Evolutionary conservation across 805 yeast genomes (phyloP).

Genomic region (Geotrichum ghanense): DNA sequence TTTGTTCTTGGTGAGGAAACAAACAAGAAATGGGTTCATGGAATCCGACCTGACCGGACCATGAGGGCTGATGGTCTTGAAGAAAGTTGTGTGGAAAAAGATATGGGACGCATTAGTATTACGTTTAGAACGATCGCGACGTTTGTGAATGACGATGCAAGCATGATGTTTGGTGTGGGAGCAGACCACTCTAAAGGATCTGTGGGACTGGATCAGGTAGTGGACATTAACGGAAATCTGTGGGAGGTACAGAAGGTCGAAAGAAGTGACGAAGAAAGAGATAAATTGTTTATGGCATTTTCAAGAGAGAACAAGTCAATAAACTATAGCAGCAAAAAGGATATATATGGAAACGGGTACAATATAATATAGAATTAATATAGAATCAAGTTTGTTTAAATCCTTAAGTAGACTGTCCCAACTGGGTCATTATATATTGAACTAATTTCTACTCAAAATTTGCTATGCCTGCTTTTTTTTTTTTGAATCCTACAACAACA

Average conservation of each 20-base stretch:
- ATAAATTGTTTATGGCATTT: background rate
- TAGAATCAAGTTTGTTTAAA: too few species aligned
- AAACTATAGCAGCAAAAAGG: background rate
- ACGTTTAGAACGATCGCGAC: background rate
- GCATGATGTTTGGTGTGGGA: background rate
- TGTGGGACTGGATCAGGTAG: background rate
- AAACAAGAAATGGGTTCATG: constrained; percentile 12
- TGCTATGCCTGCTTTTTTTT: too few species aligned
- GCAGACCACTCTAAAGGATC: too few species aligned
- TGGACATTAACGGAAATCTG: background rate
- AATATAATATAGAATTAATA: too few species aligned
- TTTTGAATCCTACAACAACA: too few species aligned
- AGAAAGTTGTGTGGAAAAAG: background rate
- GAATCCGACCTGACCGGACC: constrained; percentile 6
- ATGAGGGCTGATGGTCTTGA: background rate
- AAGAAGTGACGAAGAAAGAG: background rate
- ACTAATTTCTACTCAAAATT: too few species aligned
- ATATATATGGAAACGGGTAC: too few species aligned
- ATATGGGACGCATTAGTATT: background rate
- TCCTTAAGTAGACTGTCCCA: too few species aligned
- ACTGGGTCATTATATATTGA: too few species aligned
- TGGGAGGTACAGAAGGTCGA: background rate
- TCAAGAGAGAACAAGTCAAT: background rate
- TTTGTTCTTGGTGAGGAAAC: constrained; percentile 11
- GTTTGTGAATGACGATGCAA: background rate